Evolutionary conservation across 163 green algal genomes (phyloP).

Genomic region (Smithsoniella earleae): DNA sequence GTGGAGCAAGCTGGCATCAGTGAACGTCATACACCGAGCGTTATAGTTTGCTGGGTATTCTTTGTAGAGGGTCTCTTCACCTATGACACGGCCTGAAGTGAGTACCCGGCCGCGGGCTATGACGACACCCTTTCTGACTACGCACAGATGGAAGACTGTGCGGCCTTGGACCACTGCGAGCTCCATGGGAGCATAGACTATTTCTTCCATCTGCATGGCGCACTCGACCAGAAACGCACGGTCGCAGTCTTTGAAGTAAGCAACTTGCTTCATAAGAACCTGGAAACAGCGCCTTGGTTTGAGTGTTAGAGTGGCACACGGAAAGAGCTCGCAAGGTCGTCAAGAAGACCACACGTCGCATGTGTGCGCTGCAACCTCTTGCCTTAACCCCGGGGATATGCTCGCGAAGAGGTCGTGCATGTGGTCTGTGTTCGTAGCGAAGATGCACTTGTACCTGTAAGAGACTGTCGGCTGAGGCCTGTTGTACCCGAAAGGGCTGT

Average conservation of each 20-base stretch:
- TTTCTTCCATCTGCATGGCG: neutral
- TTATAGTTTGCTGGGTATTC: neutral
- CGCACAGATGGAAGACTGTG: neutral
- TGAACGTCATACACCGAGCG: slow-evolving; percentile 11
- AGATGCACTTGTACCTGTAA: slow-evolving; percentile 10
- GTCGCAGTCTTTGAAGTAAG: neutral
- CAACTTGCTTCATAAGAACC: neutral
- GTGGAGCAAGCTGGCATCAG: slow-evolving; percentile 5
- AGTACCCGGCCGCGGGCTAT: neutral
- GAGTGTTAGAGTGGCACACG: too few relatives aligned
- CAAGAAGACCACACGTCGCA: neutral
- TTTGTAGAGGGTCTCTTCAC: slow-evolving; percentile 19
- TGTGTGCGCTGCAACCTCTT: neutral
- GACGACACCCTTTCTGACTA: neutral
- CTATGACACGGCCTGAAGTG: neutral
- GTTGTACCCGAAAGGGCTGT: too few relatives aligned
- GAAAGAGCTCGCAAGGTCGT: too few relatives aligned
- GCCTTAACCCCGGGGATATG: neutral
- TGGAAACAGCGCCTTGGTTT: too few relatives aligned
- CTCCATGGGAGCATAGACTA: slow-evolving; percentile 20
- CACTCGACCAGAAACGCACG: slow-evolving; percentile 19
- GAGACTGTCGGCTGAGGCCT: neutral
- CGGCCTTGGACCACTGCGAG: neutral
- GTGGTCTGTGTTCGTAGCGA: neutral
- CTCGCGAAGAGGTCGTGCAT: neutral